Evolutionary conservation across 768 basidiomycete genomes (phyloP), one percentile per base, ranked within the genome.

Genomic region (Boletus eberwhitei): DNA sequence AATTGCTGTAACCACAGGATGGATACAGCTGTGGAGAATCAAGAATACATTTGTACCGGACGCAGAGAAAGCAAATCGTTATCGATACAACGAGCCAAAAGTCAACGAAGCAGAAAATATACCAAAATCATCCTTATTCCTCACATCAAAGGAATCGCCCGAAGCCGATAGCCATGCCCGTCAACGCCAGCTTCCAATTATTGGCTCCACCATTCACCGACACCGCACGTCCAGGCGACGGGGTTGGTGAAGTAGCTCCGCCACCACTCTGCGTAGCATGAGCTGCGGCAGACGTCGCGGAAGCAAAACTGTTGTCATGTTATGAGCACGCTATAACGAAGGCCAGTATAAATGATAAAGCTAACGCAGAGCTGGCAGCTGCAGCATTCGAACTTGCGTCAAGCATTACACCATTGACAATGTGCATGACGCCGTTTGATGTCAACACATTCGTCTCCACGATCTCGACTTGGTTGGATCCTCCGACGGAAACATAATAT

Each of bases 371-470:
- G 43, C 68, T 74, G 6, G 84, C 86, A 1, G 75, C 77, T 5
- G 59, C 58, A 9, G 73, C 42, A 62, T 86, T 69, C 2, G 54
- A 59, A 8, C 75, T 65, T 4, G 74, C 71, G 65, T 82, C 77
- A 16, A 81, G 39, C 32, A 88, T 73, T 11, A 85, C 81, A 17
- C 70, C 60, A 59, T 85, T 74, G 54, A 87, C 77, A 39, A 85
- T 65, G 65, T 90, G 87, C 9, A 87, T 66, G 39, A 90, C 89
- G 43, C 88, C 88, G 58, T 90, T 90, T 17, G 75, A 64, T 24
- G 81, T 66, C 59, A 90, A 71, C 6, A 87, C 75, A 64, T 90
- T 86, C 14, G 80, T 67, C 48, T 76, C 74, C 39, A 85, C 62
- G 61, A 90, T 80, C 58, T 69, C 74, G 7, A 83, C 86, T 37